Conservation (phyloP, 495 filamentous ascomycete genomes). For the Xylaria bambusicola region DNA sequence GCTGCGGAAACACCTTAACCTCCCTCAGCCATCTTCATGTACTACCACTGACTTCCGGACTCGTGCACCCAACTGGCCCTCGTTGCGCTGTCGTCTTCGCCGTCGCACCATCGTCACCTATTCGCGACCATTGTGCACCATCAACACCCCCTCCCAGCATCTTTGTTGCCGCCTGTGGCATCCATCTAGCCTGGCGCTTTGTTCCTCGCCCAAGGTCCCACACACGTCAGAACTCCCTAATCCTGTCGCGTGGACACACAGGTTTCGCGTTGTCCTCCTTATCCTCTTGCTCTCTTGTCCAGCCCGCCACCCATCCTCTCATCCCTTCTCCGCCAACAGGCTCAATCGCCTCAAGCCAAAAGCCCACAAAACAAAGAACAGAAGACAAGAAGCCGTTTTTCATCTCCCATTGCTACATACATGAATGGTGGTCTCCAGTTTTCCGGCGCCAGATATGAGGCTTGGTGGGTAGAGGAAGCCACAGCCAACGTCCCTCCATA, state of each 20-base stretch:
- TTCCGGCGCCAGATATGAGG: constrained; percentile 54
- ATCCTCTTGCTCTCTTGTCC: constrained; percentile 5
- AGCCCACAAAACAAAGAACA: constrained; percentile 1
- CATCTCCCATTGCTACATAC: constrained; percentile 25
- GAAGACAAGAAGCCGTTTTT: no score
- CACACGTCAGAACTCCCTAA: constrained; percentile 38
- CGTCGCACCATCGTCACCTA: constrained; percentile 1
- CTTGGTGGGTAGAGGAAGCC: constrained; percentile 52
- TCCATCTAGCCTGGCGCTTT: constrained; percentile 21
- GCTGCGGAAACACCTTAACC: constrained; percentile 28
- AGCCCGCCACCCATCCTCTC: constrained; percentile 6
- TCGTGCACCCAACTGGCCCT: constrained; percentile 21
- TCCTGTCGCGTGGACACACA: constrained; percentile 42
- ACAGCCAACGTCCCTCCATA: constrained; percentile 50
- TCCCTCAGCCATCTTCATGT: constrained; percentile 30
- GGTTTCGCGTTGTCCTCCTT: constrained; percentile 35
- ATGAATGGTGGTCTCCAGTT: constrained; percentile 47
- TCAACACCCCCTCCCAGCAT: constrained; percentile 9
- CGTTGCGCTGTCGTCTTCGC: constrained; percentile 17
- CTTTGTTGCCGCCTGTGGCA: constrained; percentile 14
- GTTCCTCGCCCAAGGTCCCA: constrained; percentile 28
- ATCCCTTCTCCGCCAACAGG: not conserved
- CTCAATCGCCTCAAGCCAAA: constrained; percentile 1
- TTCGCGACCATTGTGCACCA: constrained; percentile 17
- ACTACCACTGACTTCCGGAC: constrained; percentile 15